A percentile compares a stretch with the other conserved stretches of the same genome.
Evolutionary conservation across 768 basidiomycete genomes (phyloP).

Genomic region (Clathrus columnatus): DNA sequence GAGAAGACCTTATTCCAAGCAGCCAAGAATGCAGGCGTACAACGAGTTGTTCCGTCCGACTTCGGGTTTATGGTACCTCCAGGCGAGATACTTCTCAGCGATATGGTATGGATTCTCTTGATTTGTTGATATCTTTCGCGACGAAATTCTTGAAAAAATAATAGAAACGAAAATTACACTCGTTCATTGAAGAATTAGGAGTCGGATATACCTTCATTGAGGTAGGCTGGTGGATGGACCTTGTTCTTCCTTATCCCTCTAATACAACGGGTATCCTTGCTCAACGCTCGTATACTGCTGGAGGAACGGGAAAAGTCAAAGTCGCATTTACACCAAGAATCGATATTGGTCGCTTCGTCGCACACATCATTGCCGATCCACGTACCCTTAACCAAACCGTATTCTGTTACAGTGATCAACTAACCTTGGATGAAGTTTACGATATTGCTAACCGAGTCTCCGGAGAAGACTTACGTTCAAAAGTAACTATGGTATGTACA

Average conservation of each 20-base stretch:
- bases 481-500: not conserved
- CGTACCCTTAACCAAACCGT: constrained; percentile 25
- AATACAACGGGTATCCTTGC: constrained; percentile 15
- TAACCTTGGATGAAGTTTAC: constrained; percentile 18
- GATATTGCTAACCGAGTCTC: constrained; percentile 16
- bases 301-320: constrained; percentile 16
- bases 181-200: constrained; percentile 18
- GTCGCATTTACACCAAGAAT: constrained; percentile 17
- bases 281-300: constrained; percentile 11
- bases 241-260: constrained; percentile 8
- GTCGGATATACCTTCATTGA: constrained; percentile 26
- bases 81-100: not conserved
- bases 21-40: constrained; percentile 17
- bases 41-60: constrained; percentile 20
- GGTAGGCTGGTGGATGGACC: constrained; percentile 26
- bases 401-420: constrained; percentile 21
- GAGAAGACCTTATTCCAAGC: constrained; percentile 16
- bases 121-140: not conserved
- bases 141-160: too few species aligned
- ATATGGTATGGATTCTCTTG: not conserved
- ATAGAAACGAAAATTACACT: constrained; percentile 24
- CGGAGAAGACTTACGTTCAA: constrained; percentile 18
- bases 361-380: constrained; percentile 23
- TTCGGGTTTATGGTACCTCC: constrained; percentile 13
- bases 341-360: constrained; percentile 23